These are phyloP conservation scores for Komagataella populi DNA, from an alignment of 805 yeast species.

Conservation along the genomic window DNA sequence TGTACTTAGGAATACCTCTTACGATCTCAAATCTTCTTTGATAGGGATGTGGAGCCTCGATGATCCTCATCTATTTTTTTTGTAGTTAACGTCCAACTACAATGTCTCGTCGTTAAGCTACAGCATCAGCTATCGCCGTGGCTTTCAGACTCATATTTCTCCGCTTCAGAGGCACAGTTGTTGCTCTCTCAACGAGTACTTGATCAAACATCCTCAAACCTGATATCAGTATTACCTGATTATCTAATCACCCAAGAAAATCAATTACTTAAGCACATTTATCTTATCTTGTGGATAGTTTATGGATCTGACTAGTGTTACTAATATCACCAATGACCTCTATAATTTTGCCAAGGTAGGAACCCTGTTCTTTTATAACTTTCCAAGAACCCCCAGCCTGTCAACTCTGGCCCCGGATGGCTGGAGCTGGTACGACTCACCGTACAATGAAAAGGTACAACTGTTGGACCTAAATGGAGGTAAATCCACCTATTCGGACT, in stretches of 20 bases:
- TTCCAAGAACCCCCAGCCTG: constrained; percentile 25
- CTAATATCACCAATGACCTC: constrained; percentile 25
- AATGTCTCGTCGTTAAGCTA: too few species aligned
- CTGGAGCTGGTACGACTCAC: constrained; percentile 48
- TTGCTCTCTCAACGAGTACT: too few species aligned
- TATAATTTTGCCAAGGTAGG: constrained; percentile 32
- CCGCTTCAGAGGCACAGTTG: too few species aligned
- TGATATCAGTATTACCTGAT: background rate
- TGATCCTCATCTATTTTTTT: too few species aligned
- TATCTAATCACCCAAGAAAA: background rate
- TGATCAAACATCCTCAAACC: too few species aligned
- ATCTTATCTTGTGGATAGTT: background rate
- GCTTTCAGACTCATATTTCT: too few species aligned
- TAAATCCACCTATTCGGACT: constrained; percentile 8
- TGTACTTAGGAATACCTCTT: too few species aligned
- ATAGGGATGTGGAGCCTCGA: too few species aligned
- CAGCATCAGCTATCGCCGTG: too few species aligned
- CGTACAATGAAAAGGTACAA: constrained; percentile 14
- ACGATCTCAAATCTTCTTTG: too few species aligned
- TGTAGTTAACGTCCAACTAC: too few species aligned
- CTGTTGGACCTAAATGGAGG: background rate
- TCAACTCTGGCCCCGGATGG: constrained; percentile 25
- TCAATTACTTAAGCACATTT: background rate
- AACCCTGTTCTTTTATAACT: constrained; percentile 24
- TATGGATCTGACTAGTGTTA: background rate